Evolutionary conservation across 2,329 filamentous ascomycete genomes (phyloP).

Genomic region (Fusarium sp.): DNA sequence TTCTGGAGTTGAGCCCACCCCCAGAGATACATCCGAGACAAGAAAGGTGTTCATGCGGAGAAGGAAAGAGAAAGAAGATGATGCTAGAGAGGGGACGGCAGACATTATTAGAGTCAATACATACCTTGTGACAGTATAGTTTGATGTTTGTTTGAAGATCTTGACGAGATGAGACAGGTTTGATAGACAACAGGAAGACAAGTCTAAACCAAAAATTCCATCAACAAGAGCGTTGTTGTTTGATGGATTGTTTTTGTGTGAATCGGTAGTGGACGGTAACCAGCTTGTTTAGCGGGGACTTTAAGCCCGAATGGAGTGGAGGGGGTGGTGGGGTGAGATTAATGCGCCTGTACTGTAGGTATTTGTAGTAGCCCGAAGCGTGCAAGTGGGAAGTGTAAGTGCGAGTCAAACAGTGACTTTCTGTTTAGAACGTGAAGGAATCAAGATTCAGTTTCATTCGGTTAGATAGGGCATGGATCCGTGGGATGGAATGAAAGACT

Average conservation of each 20-base stretch:
- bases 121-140: conserved; percentile 9
- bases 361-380: conserved; percentile 14
- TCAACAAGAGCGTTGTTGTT: conserved; percentile 21
- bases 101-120: neutral
- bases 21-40: conserved; percentile 30
- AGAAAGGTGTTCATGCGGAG: conserved; percentile 18
- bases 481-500: neutral
- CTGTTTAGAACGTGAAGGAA: conserved; percentile 2
- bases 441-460: neutral
- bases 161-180: neutral
- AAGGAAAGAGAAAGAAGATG: neutral
- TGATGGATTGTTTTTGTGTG: conserved; percentile 35
- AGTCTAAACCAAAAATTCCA: neutral
- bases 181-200: neutral
- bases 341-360: neutral
- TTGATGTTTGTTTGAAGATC: neutral
- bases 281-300: conserved; percentile 38
- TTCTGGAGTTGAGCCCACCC: conserved; percentile 34
- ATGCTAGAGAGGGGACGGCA: neutral
- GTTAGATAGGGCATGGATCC: conserved; percentile 10
- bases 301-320: neutral
- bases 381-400: conserved; percentile 12
- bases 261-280: conserved; percentile 31
- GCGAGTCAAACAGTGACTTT: conserved; percentile 13
- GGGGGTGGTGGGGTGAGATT: conserved; percentile 34